These are phyloP conservation scores for Yamadazyma triangularis DNA, from an alignment of 1,139 yeast genomes.

Conservation along the genomic window DNA sequence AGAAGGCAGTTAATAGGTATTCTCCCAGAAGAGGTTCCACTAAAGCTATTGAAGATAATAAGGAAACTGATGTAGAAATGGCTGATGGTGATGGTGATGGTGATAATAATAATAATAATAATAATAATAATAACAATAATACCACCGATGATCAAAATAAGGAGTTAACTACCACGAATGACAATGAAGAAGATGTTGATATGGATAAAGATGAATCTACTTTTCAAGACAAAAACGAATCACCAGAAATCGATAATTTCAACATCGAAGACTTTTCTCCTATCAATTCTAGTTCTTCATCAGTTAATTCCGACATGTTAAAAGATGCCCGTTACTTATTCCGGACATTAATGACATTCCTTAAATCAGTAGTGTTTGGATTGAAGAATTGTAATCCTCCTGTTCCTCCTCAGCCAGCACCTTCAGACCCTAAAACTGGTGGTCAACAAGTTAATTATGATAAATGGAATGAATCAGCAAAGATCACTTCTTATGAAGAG, in stretches of 20 bases:
- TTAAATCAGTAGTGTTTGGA: constrained; percentile 88
- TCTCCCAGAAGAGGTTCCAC: constrained; percentile 21
- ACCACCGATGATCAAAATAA: constrained; percentile 16
- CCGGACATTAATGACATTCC: constrained; percentile 83
- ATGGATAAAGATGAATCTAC: constrained; percentile 11
- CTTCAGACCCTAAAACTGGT: constrained; percentile 54
- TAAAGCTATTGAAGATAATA: constrained; percentile 6
- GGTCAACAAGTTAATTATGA: constrained; percentile 52
- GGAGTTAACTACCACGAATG: constrained; percentile 14
- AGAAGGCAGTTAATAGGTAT: constrained; percentile 39
- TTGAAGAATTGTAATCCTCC: constrained; percentile 89
- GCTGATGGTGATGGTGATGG: constrained; percentile 5
- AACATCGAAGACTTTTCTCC: constrained; percentile 40
- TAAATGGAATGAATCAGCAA: constrained; percentile 84
- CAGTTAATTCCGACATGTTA: constrained; percentile 55
- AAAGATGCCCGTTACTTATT: constrained; percentile 87
- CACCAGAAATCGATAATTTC: constrained; percentile 35
- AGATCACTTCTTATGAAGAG: constrained; percentile 79
- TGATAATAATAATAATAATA: not conserved
- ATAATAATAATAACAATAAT: constrained; percentile 8
- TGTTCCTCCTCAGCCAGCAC: constrained; percentile 51
- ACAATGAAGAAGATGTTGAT: constrained; percentile 13
- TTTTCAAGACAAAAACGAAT: constrained; percentile 11
- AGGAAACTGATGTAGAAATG: constrained; percentile 14
- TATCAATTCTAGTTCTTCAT: constrained; percentile 25